Base-by-base conservation (phyloP, 2,329 filamentous ascomycete genomes). In the Xylaria multiplex region DNA sequence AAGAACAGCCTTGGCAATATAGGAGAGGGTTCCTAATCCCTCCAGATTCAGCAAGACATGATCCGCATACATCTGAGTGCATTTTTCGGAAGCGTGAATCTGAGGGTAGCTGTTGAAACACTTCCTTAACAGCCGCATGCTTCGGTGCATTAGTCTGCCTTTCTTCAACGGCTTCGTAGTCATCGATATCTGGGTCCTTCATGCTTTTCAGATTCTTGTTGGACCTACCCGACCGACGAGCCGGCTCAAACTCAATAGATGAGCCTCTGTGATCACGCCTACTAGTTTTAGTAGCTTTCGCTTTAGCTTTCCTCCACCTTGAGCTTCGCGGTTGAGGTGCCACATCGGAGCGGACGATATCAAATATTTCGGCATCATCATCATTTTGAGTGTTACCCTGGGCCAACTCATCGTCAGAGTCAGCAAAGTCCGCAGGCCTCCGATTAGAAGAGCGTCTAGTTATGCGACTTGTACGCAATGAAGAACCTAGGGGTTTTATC, bases 1-100 rank as follows among this genome's bases (percentile, higher is more conserved):
- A 83, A 1, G 90, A 93, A 77, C 96, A 99, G 35, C 96, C 96
- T 79, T 99, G 96, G 72, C 96, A 99, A 74, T 90, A 90, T 40
- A 99, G 85, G 27, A 99, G 82, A 45, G 86, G 83, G 0, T 92
- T 93, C 74, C 89, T 90, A 64, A 82, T 84, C 1, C 80, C 77
- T 24, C 84, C 81, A 8, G 85, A 85, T 16, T 77, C 79, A n/a
- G 81, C 79, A 54, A 80, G 81, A 75, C 96, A 99, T 2, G 88
- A 85, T 70, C 92, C 90, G 77, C 96, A 99, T 7, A 81, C 82
- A 46, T 86, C 82, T 53, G 85, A 87, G 77, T 99, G 96, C 11
- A 87, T 85, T 24, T 83, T 81, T 60, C 85, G 85, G 77, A 99
- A 99, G 2, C 84, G 80, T 45, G 90, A 86, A 14, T 88, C 84